phyloP scores from a whole-genome alignment of 257 asterid genomes.

The Solanum clarkiae region DNA sequence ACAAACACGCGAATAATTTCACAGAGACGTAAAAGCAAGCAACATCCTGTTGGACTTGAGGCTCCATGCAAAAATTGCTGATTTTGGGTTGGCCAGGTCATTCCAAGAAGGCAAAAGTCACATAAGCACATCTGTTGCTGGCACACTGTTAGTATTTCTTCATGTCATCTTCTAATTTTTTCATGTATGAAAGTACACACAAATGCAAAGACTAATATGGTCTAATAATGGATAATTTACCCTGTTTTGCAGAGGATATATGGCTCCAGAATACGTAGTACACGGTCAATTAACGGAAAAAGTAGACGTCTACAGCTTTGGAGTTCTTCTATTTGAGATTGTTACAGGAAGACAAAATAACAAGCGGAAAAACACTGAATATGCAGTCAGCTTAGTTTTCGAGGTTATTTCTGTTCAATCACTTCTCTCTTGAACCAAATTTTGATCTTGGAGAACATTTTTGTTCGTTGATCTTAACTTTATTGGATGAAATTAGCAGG shows the following conservation, averaged over 20 bases:
- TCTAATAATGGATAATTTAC: not conserved
- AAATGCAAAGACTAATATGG: not conserved
- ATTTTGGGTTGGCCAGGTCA: conserved; percentile 36
- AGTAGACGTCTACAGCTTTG: conserved; percentile 29
- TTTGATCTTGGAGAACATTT: not conserved
- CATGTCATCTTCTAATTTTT: not conserved
- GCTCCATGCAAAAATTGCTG: conserved; percentile 27
- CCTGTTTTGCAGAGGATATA: conserved; percentile 16
- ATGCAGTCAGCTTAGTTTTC: conserved; percentile 14
- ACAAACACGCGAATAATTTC: not conserved
- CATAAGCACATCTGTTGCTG: conserved; percentile 35
- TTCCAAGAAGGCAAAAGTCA: conserved; percentile 40
- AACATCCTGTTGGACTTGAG: conserved; percentile 28
- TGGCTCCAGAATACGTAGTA: conserved; percentile 37
- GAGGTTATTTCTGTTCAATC: conserved; percentile 7
- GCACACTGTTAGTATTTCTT: conserved; percentile 21
- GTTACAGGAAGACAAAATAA: conserved; percentile 20
- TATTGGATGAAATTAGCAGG: conserved; percentile 6
- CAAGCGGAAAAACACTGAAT: conserved; percentile 12
- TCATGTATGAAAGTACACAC: not conserved
- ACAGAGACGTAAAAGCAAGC: conserved; percentile 1
- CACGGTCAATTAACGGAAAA: conserved; percentile 25
- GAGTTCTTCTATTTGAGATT: conserved; percentile 23
- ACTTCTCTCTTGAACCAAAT: not conserved
- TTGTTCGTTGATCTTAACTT: not conserved